Conservation (phyloP, 75 land plant genomes). For the Gnetum montanum region DNA sequence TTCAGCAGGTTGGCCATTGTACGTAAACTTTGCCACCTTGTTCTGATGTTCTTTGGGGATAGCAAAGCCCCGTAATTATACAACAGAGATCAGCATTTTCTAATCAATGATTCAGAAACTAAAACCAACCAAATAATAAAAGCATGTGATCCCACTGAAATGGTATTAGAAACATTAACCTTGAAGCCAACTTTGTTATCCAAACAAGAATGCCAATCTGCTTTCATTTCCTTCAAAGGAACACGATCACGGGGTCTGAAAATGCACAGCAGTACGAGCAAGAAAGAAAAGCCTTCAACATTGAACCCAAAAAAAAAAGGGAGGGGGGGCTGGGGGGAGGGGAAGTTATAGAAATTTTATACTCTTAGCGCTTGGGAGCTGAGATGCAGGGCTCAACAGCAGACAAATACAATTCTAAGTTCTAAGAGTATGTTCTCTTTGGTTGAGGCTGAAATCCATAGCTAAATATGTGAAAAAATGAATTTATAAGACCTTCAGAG, state of each 20-base stretch:
- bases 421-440: conserved; percentile 62
- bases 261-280: neutral
- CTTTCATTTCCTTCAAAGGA: conserved; percentile 72
- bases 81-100: neutral
- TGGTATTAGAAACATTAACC: conserved; percentile 4
- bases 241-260: conserved; percentile 86
- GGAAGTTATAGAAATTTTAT: neutral
- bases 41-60: conserved; percentile 73
- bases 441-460: conserved; percentile 42
- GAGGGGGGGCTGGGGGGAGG: neutral
- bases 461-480: neutral
- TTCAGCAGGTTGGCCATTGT: conserved; percentile 81
- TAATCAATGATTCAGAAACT: neutral
- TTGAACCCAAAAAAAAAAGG: neutral
- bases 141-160: neutral
- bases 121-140: neutral
- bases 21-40: conserved; percentile 63
- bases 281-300: neutral
- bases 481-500: neutral
- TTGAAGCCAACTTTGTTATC: conserved; percentile 85
- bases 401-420: conserved; percentile 53
- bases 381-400: conserved; percentile 69
- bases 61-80: conserved; percentile 62
- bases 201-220: conserved; percentile 77
- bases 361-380: conserved; percentile 66